These are phyloP conservation scores for Blastocystis sp. DNA, from an alignment of 352 stramenopile genomes.

Conservation along the genomic window DNA sequence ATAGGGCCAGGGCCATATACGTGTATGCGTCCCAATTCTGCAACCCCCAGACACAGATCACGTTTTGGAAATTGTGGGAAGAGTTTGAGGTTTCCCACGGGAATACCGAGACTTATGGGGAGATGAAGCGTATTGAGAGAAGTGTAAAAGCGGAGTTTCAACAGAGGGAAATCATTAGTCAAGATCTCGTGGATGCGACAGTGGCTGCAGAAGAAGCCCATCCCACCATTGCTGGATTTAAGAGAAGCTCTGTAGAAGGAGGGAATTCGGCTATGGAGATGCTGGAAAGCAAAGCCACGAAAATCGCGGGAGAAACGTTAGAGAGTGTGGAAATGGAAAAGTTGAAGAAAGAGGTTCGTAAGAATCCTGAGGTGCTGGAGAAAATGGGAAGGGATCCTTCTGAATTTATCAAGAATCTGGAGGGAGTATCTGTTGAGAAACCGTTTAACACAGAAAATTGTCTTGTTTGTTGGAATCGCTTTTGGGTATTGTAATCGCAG, in stretches of 20 bases:
- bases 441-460: slow-evolving; percentile 12
- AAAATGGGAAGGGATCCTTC: neutral
- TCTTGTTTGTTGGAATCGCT: slow-evolving; percentile 13
- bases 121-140: slow-evolving; percentile 96
- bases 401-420: slow-evolving; percentile 27
- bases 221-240: slow-evolving; percentile 43
- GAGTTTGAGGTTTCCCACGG: slow-evolving; percentile 84
- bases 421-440: slow-evolving; percentile 11
- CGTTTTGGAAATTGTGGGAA: slow-evolving; percentile 92
- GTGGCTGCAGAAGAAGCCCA: neutral
- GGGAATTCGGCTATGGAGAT: neutral
- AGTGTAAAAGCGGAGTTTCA: slow-evolving; percentile 89
- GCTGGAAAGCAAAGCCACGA: slow-evolving; percentile 31
- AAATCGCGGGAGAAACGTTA: neutral
- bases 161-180: slow-evolving; percentile 64
- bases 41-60: slow-evolving; percentile 83
- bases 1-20: slow-evolving; percentile 87
- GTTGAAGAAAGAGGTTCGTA: slow-evolving; percentile 21
- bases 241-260: slow-evolving; percentile 2
- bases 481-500: neutral
- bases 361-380: neutral
- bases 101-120: slow-evolving; percentile 94
- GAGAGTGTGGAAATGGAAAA: slow-evolving; percentile 13
- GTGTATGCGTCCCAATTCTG: slow-evolving; percentile 91
- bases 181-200: slow-evolving; percentile 32